Evolutionary conservation across 345 rosid species (phyloP), one percentile per base, ranked within the genome.

Genomic region (Rhodomyrtus tomentosa): DNA sequence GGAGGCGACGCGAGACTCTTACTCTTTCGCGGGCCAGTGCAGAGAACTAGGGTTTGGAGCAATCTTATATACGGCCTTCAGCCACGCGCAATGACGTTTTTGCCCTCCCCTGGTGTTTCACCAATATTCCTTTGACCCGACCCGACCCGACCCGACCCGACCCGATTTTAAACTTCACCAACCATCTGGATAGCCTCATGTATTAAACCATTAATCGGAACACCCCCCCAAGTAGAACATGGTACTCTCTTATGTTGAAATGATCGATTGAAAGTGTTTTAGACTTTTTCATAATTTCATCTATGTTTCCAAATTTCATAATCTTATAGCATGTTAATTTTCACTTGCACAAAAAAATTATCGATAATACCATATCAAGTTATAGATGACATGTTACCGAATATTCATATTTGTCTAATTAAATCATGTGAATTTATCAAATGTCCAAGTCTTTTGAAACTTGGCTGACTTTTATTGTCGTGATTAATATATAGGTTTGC

Each of bases 401-500:
- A n/a, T 13, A n/a, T 2, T 56, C 4, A 12, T 4, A 56, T n/a
- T n/a, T 56, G 12, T 56, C 8, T 56, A n/a, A n/a, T 14, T 58
- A 59, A 18, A 27, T 1, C 27, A 27, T 1, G 3, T 13, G 36
- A 16, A 50, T 18, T 58, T 3, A 58, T 3, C 38, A 27, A 7
- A 29, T 3, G 0, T 15, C 3, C 32, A 27, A 58, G 1, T 32
- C 11, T 62, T 62, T 54, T 7, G 1, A 15, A 15, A 62, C 11
- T 29, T 62, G 18, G 16, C 29, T 32, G 12, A 62, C 7, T 32
- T 32, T 7, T 0, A 18, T 5, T 40, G 1, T 7, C 24, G 10
- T 16, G 2, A 38, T 32, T 3, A 32, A 32, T 32, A 3, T 0
- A 32, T 18, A 2, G 0, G 24, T 32, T 7, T 62, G 36, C 32